Base-by-base conservation (phyloP, 495 filamentous ascomycete genomes). In the Aspergillus avenaceus region DNA sequence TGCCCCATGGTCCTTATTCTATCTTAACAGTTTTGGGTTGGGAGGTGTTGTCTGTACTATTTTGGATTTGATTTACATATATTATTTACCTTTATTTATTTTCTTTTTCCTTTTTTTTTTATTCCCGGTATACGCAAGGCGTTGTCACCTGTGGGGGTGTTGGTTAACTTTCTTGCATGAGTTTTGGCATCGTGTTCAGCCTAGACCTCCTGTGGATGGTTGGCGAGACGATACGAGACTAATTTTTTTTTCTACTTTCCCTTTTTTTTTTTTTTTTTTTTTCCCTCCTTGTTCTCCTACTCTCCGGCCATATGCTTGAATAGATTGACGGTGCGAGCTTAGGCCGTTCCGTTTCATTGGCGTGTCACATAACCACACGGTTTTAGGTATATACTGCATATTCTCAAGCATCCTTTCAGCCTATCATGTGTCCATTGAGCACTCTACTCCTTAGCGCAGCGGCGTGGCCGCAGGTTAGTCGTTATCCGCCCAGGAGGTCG, bases 321-420 rank as follows among this genome's bases (percentile, higher is more conserved):
- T 61, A 52, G 54, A 40, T 45, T 50, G 19, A 32, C 29, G 53
- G 34, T 48, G 27, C 43, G 21, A 38, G 27, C 40, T 49, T 22
- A 21, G 44, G 27, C 41, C 43, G 26, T 31, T 55, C 46, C 25
- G 26, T 46, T 27, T 41, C 45, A 52, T 55, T 57, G 54, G 47
- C 50, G 49, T 58, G 54, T 54, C 49, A 58, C 47, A 58, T 55
- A 56, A 45, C 50, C 55, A 45, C 51, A 45, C 26, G 44, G 41
- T 44, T 37, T 41, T 55, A 50, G 49, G 54, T 55, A 55, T 50
- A 55, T 49, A 54, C 52, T 44, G 50, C 53, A 60, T 60, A 56
- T 54, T 50, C 23, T 19, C 42, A n/a, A n/a, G n/a, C n/a, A n/a
- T n/a, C n/a, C n/a, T n/a, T n/a, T n/a, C 41, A 25, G 50, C 49